Conservation (phyloP, 371 early-diverging fungal genomes). For the Mortierella polycephala region DNA sequence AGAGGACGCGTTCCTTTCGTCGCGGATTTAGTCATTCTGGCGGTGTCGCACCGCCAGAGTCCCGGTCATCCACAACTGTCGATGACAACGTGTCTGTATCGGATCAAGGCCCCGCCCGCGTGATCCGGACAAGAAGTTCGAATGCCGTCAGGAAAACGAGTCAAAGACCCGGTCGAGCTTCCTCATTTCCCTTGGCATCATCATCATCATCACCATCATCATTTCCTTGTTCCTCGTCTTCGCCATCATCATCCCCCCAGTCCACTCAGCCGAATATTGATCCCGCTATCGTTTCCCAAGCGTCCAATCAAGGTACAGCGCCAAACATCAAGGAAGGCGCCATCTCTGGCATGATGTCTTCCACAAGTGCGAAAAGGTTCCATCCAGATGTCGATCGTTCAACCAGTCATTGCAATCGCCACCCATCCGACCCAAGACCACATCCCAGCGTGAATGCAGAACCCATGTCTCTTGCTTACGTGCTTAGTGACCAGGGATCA, state of each 20-base stretch:
- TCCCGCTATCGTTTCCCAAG: background rate
- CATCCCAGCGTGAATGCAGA: conserved; percentile 5
- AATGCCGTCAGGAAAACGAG: conserved; percentile 12
- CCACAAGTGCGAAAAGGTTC: background rate
- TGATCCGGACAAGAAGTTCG: conserved; percentile 16
- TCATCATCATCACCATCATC: background rate
- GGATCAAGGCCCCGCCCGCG: conserved; percentile 1
- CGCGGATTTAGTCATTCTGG: background rate
- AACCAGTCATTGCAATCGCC: background rate
- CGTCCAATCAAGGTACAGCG: conserved; percentile 9
- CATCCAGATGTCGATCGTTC: background rate
- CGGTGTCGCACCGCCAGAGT: background rate
- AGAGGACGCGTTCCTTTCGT: background rate
- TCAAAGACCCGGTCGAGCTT: conserved; percentile 10
- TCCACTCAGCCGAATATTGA: background rate
- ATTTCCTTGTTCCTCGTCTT: background rate
- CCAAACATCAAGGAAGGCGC: conserved; percentile 29
- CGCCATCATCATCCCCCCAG: background rate
- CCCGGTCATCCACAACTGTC: background rate
- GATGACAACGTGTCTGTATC: background rate
- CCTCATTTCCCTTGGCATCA: no score
- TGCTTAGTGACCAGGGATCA: conserved; percentile 58
- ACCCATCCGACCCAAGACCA: background rate
- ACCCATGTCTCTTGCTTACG: conserved; percentile 51
- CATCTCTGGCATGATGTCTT: conserved; percentile 5